These are phyloP conservation scores for Pholiota microspora DNA, from an alignment of 768 basidiomycete species.

Conservation along the genomic window DNA sequence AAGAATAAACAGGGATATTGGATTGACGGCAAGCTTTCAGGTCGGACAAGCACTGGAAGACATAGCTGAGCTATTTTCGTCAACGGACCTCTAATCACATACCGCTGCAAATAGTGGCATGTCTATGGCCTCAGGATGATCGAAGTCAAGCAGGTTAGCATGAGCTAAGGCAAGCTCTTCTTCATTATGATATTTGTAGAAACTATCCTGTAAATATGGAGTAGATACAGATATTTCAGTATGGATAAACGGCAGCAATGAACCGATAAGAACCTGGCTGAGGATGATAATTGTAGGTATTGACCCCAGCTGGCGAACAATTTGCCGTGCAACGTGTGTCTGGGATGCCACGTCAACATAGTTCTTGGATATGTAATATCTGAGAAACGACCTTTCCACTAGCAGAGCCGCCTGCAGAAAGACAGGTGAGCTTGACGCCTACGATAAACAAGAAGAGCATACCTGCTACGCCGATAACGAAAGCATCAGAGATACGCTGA, in stretches of 20 bases:
- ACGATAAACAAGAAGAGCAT: slow-evolving; percentile 17
- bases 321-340: slow-evolving; percentile 86
- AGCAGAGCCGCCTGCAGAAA: slow-evolving; percentile 68
- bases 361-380: neutral
- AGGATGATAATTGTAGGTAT: slow-evolving; percentile 89
- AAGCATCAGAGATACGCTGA: slow-evolving; percentile 65
- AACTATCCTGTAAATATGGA: slow-evolving; percentile 72
- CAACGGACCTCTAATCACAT: no score
- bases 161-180: slow-evolving; percentile 86
- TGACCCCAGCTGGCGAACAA: slow-evolving; percentile 76
- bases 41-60: slow-evolving; percentile 72
- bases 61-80: no score
- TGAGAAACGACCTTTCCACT: slow-evolving; percentile 72
- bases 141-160: slow-evolving; percentile 78
- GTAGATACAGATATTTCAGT: neutral
- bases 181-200: slow-evolving; percentile 79
- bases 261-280: slow-evolving; percentile 57
- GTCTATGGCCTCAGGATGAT: slow-evolving; percentile 92
- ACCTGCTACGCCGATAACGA: slow-evolving; percentile 86
- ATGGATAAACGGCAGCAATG: neutral
- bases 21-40: slow-evolving; percentile 81
- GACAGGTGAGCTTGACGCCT: neutral
- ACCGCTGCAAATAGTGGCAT: slow-evolving; percentile 83
- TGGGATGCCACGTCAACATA: slow-evolving; percentile 24
- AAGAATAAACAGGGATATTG: slow-evolving; percentile 95